Evolutionary conservation across 345 rosid species (phyloP), one percentile per base, ranked within the genome.

Genomic region (Eutrema heterophyllum): DNA sequence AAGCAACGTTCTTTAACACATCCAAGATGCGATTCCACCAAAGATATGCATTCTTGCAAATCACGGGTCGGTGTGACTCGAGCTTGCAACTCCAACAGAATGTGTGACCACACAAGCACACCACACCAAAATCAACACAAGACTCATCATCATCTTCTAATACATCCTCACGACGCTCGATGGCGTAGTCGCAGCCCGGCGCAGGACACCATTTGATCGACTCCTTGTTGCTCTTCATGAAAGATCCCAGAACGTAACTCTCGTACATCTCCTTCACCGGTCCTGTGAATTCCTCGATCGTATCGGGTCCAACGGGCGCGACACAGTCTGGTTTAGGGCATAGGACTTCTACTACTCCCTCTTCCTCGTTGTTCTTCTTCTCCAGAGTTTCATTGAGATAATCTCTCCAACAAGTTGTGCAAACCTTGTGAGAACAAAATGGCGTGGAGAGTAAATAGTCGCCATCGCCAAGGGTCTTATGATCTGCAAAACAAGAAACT

Each of bases 181-280:
- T 30, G 11, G 72, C 78, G 44, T 57, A 48, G 0, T 13, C 35
- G 3, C 72, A 74, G 1, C 32, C 73, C 0, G 3, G 2, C 3
- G 6, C 45, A 49, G 54, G 73, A 74, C 78, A 74, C 68, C 73
- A 59, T 33, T 74, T 40, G 30, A 74, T 50, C 1, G 29, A 8
- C 0, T 9, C 26, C n/a, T 74, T 66, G 30, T 46, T 40, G 6
- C 68, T 3, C 10, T 59, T 63, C 60, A 70, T 2, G 12, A 13
- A 70, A 5, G 71, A 64, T 6, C 5, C 8, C 2, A 70, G n/a
- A 15, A 49, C 4, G 11, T 64, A 64, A 4, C 33, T 49, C 26
- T 56, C 71, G 45, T 70, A 76, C 41, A 69, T 62, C 44, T 45
- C 10, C 45, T 69, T 62, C 36, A 62, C 66, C 14, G 30, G 13